These are phyloP conservation scores for Fraxinus greggii DNA, from an alignment of 305 asterid genomes.

Conservation along the genomic window DNA sequence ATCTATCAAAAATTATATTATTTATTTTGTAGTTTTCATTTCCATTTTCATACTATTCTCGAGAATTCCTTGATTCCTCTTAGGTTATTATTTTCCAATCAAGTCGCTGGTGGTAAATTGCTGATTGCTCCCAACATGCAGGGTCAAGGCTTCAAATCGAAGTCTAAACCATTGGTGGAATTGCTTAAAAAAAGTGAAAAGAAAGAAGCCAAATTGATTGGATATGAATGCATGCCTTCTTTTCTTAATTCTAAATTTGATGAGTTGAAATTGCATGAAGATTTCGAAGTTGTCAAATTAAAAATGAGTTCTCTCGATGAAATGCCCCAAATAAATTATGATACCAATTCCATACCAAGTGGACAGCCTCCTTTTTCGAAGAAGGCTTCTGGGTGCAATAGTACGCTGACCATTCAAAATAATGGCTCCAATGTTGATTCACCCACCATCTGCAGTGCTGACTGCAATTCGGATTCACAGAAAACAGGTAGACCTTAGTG, in stretches of 20 bases:
- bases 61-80: background rate
- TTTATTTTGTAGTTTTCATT: constrained; percentile 7
- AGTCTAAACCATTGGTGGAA: constrained; percentile 61
- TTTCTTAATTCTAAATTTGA: constrained; percentile 24
- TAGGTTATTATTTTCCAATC: constrained; percentile 2
- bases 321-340: constrained; percentile 26
- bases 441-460: constrained; percentile 18
- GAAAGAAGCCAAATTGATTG: constrained; percentile 68
- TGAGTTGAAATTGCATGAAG: constrained; percentile 32
- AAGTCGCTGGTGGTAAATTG: background rate
- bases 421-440: constrained; percentile 28
- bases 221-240: constrained; percentile 64
- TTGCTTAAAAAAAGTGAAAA: constrained; percentile 46
- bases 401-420: constrained; percentile 24
- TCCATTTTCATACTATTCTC: constrained; percentile 1
- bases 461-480: constrained; percentile 27
- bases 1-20: background rate
- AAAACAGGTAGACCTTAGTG: constrained; percentile 47
- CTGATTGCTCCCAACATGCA: constrained; percentile 34
- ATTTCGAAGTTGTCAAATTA: constrained; percentile 28
- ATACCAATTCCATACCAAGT: constrained; percentile 26
- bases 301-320: constrained; percentile 36
- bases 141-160: constrained; percentile 70
- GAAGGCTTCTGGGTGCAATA: constrained; percentile 32
- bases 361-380: constrained; percentile 18